These are phyloP conservation scores for Saccharomycopsis hybrid DNA, from an alignment of 1,139 yeast species.

Conservation along the genomic window DNA sequence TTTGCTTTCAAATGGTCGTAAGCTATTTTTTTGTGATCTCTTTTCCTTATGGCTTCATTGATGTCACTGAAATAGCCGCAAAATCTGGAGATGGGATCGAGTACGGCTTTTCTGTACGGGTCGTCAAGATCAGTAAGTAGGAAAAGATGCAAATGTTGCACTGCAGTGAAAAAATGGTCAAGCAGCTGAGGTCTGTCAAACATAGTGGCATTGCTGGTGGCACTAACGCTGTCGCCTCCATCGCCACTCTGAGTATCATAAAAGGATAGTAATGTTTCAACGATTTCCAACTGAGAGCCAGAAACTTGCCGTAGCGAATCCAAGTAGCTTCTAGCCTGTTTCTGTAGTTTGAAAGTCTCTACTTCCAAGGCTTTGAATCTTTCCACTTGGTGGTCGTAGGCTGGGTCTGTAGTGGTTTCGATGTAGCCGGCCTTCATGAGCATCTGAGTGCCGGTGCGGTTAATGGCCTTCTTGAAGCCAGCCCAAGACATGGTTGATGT, in stretches of 20 bases:
- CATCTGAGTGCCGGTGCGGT: conserved; percentile 84
- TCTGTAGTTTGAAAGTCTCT: conserved; percentile 75
- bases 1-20: conserved; percentile 86
- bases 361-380: conserved; percentile 70
- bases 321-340: conserved; percentile 86
- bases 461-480: conserved; percentile 93
- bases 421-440: conserved; percentile 75
- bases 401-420: conserved; percentile 86
- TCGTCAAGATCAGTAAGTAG: conserved; percentile 94
- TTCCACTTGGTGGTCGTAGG: conserved; percentile 86
- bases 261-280: conserved; percentile 86
- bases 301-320: conserved; percentile 91
- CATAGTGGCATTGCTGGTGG: conserved; percentile 40
- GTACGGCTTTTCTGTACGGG: conserved; percentile 89
- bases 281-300: conserved; percentile 93
- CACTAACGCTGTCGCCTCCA: conserved; percentile 27
- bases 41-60: conserved; percentile 90
- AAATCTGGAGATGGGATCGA: conserved; percentile 85
- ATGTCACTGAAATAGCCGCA: conserved; percentile 78
- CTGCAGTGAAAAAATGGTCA: conserved; percentile 73
- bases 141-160: conserved; percentile 63
- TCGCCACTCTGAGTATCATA: not conserved
- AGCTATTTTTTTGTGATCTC: conserved; percentile 85
- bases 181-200: conserved; percentile 63
- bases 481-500: conserved; percentile 89